Conservation (phyloP, 352 stramenopile genomes). For the Phytopythium kandeliae region DNA sequence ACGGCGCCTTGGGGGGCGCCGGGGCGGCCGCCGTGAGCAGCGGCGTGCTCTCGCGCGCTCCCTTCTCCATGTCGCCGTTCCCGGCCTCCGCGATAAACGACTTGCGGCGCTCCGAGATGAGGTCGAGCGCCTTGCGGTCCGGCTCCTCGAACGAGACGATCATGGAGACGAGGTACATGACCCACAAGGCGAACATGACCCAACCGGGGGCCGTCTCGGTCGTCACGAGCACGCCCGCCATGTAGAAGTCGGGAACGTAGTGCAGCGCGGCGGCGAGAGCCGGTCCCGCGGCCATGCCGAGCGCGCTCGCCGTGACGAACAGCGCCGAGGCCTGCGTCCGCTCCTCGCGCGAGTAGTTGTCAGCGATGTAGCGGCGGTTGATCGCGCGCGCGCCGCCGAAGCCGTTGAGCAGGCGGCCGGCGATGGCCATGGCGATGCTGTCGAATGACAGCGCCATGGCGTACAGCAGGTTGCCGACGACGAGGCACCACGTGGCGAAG, state of each 20-base stretch:
- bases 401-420: constrained; percentile 89
- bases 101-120: constrained; percentile 34
- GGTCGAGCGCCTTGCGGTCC: constrained; percentile 42
- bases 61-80: constrained; percentile 26
- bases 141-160: constrained; percentile 65
- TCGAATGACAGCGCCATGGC: constrained; percentile 71
- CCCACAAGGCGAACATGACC: constrained; percentile 85
- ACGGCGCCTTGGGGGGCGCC: constrained; percentile 10
- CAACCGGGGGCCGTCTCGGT: constrained; percentile 88
- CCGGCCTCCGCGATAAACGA: constrained; percentile 20
- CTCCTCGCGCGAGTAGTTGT: constrained; percentile 86
- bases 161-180: constrained; percentile 47
- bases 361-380: constrained; percentile 87
- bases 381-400: constrained; percentile 91
- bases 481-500: constrained; percentile 75
- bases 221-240: constrained; percentile 62
- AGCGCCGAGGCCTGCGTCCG: constrained; percentile 88
- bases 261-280: constrained; percentile 60
- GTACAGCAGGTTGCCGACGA: constrained; percentile 88
- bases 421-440: constrained; percentile 84
- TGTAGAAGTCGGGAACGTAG: constrained; percentile 63
- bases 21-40: constrained; percentile 23
- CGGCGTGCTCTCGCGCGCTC: constrained; percentile 29
- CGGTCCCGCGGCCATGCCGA: constrained; percentile 90
- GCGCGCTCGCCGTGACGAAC: constrained; percentile 91